These are phyloP conservation scores for Gryganskiella cystojenkinii DNA, from an alignment of 192 early-diverging fungal genomes.

Conservation along the genomic window DNA sequence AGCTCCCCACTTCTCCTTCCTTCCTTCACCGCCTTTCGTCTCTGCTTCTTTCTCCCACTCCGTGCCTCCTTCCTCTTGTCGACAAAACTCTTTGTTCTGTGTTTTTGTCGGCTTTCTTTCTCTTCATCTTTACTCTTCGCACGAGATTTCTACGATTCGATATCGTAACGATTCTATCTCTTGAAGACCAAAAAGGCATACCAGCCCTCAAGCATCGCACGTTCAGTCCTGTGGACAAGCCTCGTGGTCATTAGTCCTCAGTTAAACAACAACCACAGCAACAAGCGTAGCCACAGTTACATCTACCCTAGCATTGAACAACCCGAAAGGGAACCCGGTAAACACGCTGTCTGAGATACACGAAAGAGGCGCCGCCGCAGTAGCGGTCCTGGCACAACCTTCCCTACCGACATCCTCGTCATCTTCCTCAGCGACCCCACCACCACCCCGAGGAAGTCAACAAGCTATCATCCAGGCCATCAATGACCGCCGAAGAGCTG, in stretches of 20 bases:
- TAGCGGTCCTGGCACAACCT: not conserved
- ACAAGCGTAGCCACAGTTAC: too few species aligned
- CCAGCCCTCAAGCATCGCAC: too few species aligned
- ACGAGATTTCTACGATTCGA: not conserved
- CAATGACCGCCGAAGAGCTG: constrained; percentile 22
- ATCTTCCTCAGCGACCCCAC: constrained; percentile 31
- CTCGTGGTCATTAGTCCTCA: too few species aligned
- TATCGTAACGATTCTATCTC: too few species aligned
- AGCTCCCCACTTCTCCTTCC: not conserved
- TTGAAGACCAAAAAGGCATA: too few species aligned
- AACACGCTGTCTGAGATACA: too few species aligned
- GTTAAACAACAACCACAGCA: too few species aligned
- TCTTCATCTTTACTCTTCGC: not conserved
- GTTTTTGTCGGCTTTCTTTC: not conserved
- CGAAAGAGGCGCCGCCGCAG: too few species aligned
- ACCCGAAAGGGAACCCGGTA: too few species aligned
- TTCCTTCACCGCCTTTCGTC: not conserved
- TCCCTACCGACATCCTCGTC: constrained; percentile 17
- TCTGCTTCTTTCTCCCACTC: not conserved
- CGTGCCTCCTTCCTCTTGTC: not conserved
- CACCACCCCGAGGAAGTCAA: constrained; percentile 23
- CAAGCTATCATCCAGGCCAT: constrained; percentile 42
- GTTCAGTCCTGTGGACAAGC: too few species aligned
- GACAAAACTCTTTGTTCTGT: not conserved
- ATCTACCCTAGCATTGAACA: too few species aligned